Conservation (phyloP, 1,139 yeast species). For the Yamadazyma conglobata region DNA sequence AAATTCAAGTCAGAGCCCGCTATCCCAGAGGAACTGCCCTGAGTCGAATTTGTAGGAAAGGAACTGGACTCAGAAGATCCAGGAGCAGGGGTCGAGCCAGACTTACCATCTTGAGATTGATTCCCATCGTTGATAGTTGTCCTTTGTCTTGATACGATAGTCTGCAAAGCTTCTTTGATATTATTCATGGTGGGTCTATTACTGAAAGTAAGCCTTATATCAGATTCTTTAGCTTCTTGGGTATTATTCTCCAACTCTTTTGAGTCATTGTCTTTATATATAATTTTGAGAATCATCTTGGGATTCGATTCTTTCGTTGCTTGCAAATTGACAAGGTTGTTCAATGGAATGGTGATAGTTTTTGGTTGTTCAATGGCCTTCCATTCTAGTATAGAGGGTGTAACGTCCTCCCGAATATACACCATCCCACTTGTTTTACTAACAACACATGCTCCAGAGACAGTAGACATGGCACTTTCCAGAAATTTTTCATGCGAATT, state of each 20-base stretch:
- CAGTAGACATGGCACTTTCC: constrained; percentile 15
- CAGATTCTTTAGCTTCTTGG: constrained; percentile 39
- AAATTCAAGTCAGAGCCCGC: constrained; percentile 10
- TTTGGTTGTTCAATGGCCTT: constrained; percentile 61
- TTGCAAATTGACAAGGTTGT: constrained; percentile 57
- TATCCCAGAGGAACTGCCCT: constrained; percentile 5
- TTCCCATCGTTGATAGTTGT: constrained; percentile 38
- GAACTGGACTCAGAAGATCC: constrained; percentile 15
- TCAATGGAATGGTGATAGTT: constrained; percentile 47
- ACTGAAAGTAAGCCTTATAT: constrained; percentile 59
- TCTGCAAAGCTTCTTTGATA: constrained; percentile 66
- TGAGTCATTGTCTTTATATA: constrained; percentile 33
- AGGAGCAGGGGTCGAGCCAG: constrained; percentile 21
- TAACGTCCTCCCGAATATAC: constrained; percentile 59
- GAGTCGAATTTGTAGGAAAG: constrained; percentile 9
- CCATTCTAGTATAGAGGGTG: constrained; percentile 68
- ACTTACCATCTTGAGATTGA: constrained; percentile 7
- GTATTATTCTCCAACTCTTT: no score
- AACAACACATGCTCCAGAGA: constrained; percentile 65
- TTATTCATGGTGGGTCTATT: constrained; percentile 75
- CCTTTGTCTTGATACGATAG: constrained; percentile 65
- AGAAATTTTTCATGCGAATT: not conserved
- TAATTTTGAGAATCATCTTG: constrained; percentile 64
- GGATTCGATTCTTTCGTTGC: constrained; percentile 73
- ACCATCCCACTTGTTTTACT: constrained; percentile 68